phyloP scores from a whole-genome alignment of 192 early-diverging fungal species.

The Backusella tuberculispora region DNA sequence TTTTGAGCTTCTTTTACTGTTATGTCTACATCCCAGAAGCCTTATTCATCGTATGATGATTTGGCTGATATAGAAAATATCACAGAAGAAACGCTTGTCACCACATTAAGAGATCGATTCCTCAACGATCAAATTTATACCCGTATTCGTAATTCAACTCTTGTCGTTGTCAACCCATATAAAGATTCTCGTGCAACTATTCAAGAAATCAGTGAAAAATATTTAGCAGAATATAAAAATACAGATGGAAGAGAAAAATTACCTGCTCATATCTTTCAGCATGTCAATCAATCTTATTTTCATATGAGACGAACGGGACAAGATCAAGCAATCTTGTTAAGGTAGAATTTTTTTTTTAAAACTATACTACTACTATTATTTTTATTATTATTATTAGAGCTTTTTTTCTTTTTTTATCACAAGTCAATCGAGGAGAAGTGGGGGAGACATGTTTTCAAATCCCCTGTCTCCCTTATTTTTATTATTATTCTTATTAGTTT shows the following conservation, averaged over 20 bases:
- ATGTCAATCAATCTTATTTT: slow-evolving; percentile 83
- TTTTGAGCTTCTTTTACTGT: background rate
- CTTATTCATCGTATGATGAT: slow-evolving; percentile 21
- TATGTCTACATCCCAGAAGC: slow-evolving; percentile 6
- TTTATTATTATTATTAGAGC: slow-evolving; percentile 15
- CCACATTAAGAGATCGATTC: slow-evolving; percentile 56
- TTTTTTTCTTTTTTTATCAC: background rate
- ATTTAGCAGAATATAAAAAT: slow-evolving; percentile 75
- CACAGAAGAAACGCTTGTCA: slow-evolving; percentile 42
- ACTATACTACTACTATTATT: background rate
- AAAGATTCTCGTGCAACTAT: slow-evolving; percentile 56
- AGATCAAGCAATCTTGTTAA: slow-evolving; percentile 89
- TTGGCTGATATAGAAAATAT: slow-evolving; percentile 26
- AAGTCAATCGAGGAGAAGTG: background rate
- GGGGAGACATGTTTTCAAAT: background rate
- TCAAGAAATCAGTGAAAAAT: slow-evolving; percentile 67
- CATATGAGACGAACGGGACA: slow-evolving; percentile 87
- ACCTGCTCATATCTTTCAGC: slow-evolving; percentile 83
- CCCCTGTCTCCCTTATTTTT: slow-evolving; percentile 6
- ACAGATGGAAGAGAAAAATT: slow-evolving; percentile 52
- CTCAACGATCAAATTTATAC: slow-evolving; percentile 67
- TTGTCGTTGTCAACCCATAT: slow-evolving; percentile 74
- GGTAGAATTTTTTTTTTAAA: slow-evolving; percentile 57
- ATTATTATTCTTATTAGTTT: slow-evolving; percentile 8
- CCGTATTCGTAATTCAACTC: slow-evolving; percentile 64